Percentiles rank a stretch among this genome's conserved stretches.
Conservation (phyloP, 2,329 filamentous ascomycete genomes). For the Balansia obtecta region DNA sequence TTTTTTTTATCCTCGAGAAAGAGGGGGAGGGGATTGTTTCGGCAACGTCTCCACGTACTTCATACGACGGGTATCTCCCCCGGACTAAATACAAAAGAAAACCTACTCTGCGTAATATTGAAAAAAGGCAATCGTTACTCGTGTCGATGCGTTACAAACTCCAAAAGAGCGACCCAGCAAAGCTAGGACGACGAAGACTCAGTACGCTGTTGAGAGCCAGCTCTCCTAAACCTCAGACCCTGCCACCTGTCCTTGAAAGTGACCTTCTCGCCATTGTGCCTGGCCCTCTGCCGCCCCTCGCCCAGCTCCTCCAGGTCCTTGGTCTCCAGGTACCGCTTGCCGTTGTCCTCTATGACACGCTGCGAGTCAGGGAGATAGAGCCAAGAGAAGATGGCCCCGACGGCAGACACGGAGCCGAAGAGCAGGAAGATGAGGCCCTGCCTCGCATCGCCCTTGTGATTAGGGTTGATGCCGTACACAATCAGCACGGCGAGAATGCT, state of each 20-base stretch:
- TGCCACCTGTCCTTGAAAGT: slow-evolving; percentile 30
- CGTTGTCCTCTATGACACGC: slow-evolving; percentile 22
- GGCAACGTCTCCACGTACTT: not conserved
- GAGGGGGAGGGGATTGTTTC: not conserved
- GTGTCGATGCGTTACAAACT: not conserved
- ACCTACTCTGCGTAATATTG: not conserved
- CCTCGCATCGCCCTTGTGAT: slow-evolving; percentile 27
- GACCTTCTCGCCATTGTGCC: slow-evolving; percentile 30
- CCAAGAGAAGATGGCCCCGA: slow-evolving; percentile 39
- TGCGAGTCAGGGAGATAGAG: slow-evolving; percentile 38
- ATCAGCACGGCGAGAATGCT: slow-evolving; percentile 39
- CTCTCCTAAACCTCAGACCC: slow-evolving; percentile 23
- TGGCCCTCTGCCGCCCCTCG: slow-evolving; percentile 32
- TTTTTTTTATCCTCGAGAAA: not conserved
- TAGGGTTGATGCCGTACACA: slow-evolving; percentile 35
- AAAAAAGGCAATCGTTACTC: not conserved
- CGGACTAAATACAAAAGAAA: not conserved
- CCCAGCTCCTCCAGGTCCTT: slow-evolving; percentile 39
- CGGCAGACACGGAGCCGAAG: slow-evolving; percentile 35
- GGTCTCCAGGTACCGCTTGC: slow-evolving; percentile 26
- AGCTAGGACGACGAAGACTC: not conserved
- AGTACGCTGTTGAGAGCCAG: slow-evolving; percentile 3
- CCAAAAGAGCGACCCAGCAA: not conserved
- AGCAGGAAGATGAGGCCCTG: slow-evolving; percentile 39
- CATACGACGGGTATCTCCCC: not conserved